A percentile compares a stretch with the other conserved stretches of the same genome.
phyloP scores from a whole-genome alignment of 306 rosid species.

The Luffa acutangula region DNA sequence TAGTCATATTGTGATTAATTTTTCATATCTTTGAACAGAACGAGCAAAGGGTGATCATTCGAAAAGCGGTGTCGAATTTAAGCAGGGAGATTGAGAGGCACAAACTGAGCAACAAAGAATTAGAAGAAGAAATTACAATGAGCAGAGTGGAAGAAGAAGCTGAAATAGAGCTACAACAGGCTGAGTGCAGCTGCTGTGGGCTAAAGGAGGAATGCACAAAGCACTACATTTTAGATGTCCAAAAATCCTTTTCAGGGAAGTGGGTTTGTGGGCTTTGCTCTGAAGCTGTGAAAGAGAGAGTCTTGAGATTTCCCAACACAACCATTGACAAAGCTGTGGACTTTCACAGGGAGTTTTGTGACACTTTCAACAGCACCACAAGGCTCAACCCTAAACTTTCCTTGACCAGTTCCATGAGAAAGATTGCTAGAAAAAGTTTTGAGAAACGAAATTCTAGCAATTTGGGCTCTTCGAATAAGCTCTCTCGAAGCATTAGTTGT shows the following conservation, averaged over 20 bases:
- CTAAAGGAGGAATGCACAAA: conserved; percentile 52
- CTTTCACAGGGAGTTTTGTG: conserved; percentile 37
- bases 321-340: conserved; percentile 33
- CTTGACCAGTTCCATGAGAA: conserved; percentile 45
- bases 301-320: background rate
- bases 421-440: conserved; percentile 36
- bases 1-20: too few relatives aligned
- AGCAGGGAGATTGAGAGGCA: conserved; percentile 23
- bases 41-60: conserved; percentile 24
- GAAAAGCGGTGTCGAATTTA: conserved; percentile 37
- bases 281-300: conserved; percentile 53
- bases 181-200: conserved; percentile 56
- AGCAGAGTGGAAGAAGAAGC: conserved; percentile 16
- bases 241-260: conserved; percentile 26
- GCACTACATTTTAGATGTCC: conserved; percentile 31
- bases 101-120: background rate
- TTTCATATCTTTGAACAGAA: conserved; percentile 9
- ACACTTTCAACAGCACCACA: conserved; percentile 28
- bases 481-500: conserved; percentile 38
- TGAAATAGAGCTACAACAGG: conserved; percentile 19
- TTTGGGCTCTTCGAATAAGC: conserved; percentile 6
- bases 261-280: conserved; percentile 84
- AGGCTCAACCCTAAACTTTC: conserved; percentile 60
- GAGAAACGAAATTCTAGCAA: conserved; percentile 23
- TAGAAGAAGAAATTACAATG: background rate